phyloP scores from a whole-genome alignment of 106 monocot genomes.

The Amphibolis antarctica region DNA sequence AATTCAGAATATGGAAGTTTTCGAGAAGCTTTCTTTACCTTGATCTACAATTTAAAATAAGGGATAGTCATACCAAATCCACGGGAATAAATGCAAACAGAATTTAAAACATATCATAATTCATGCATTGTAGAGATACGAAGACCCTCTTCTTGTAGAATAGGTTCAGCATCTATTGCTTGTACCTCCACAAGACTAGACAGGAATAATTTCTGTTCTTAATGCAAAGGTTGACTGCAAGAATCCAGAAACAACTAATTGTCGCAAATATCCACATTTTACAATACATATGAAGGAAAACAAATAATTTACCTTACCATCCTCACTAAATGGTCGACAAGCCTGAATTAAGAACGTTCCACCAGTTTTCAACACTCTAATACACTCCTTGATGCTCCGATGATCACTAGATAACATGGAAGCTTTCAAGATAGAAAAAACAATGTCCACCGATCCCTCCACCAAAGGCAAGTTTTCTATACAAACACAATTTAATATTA shows the following conservation, averaged over 20 bases:
- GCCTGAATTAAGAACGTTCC: constrained; percentile 36
- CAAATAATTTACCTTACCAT: constrained; percentile 25
- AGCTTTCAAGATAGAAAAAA: background rate
- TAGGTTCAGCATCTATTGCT: constrained; percentile 20
- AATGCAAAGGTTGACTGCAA: constrained; percentile 25
- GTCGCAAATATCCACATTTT: background rate
- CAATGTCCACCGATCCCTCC: background rate
- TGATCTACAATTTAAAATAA: constrained; percentile 28
- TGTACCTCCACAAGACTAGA: constrained; percentile 57
- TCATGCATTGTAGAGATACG: constrained; percentile 24
- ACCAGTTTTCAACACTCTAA: constrained; percentile 58
- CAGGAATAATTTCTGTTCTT: constrained; percentile 42
- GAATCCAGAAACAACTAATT: background rate
- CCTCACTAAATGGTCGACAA: constrained; percentile 8
- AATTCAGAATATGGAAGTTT: too few species aligned
- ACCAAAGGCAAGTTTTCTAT: too few species aligned
- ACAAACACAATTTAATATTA: too few species aligned
- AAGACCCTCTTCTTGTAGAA: constrained; percentile 11
- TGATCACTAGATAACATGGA: too few species aligned
- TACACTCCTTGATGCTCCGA: constrained; percentile 33
- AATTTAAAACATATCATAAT: background rate
- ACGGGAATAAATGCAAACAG: background rate
- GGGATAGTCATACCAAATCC: background rate
- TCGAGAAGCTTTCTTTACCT: constrained; percentile 73
- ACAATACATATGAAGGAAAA: background rate